Conservation (phyloP, 2,329 filamentous ascomycete species). For the Trichoderma sp. region DNA sequence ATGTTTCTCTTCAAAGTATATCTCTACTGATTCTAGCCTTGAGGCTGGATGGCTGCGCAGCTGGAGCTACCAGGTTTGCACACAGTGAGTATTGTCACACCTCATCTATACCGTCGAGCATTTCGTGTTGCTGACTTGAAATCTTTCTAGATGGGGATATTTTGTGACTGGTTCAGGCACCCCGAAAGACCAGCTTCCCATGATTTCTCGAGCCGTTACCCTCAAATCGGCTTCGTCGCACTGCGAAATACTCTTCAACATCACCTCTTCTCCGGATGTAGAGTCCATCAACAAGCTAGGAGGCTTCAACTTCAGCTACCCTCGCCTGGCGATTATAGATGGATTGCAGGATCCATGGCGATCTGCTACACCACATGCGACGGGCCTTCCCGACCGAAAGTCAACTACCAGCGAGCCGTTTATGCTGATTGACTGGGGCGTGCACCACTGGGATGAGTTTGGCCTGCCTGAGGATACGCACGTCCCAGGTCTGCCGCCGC, state of each 20-base stretch:
- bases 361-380: conserved; percentile 67
- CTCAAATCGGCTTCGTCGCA: conserved; percentile 59
- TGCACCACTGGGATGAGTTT: conserved; percentile 81
- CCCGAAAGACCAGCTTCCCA: conserved; percentile 59
- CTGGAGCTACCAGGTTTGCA: conserved; percentile 56
- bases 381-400: conserved; percentile 53
- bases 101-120: background rate
- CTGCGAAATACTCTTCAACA: conserved; percentile 68
- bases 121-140: background rate
- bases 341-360: conserved; percentile 80
- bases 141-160: conserved; percentile 64
- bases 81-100: conserved; percentile 40
- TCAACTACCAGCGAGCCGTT: conserved; percentile 67
- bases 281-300: conserved; percentile 73
- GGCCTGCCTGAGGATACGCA: conserved; percentile 55
- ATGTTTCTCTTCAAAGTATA: conserved; percentile 33
- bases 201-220: conserved; percentile 69
- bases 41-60: conserved; percentile 32
- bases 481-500: conserved; percentile 60
- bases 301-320: conserved; percentile 68
- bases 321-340: conserved; percentile 72
- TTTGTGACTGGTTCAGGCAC: conserved; percentile 70
- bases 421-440: conserved; percentile 68
- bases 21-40: conserved; percentile 25
- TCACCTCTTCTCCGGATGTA: conserved; percentile 60